Base-by-base conservation (phyloP, 371 early-diverging fungal species). In the Thermomucor indicae-seudaticae region DNA sequence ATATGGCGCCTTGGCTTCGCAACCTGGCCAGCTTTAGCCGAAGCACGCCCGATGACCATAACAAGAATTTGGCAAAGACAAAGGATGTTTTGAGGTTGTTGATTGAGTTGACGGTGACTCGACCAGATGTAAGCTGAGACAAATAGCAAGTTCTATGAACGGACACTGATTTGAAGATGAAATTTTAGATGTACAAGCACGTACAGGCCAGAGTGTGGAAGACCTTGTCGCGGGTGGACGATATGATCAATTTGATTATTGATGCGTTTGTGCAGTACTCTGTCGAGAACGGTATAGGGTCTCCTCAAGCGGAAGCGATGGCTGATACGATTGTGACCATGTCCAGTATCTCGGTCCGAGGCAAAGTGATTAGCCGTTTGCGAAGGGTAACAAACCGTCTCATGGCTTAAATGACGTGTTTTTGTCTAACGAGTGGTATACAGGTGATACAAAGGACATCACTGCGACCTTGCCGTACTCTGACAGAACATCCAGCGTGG, bases 1-100 rank as follows among this genome's bases (percentile, higher is more conserved):
- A 93, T 64, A 83, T 95, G 74, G 81, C 85, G 11, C 96, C 95
- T 0, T 96, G 95, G 96, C 61, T 94, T 37, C 59, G 75, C 4
- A 93, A 93, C 49, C 56, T 96, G 43, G 84, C 79, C 6, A 63
- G 76, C 40, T 85, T 82, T 55, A 67, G 73, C 43, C 71, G 80
- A 17, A 66, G 62, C 49, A 65, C 61, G 10, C 62, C 69, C 0
- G 70, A 67, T 12, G 83, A 83, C 11, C 67, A 72, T 43, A 70
- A 57, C 32, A 67, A 71, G 49, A 70, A 69, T 44, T 53, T 80
- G 19, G 57, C 78, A 23, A 90, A 89, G 57, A 76, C 87, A 24
- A 79, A 79, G 27, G 88, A 91, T 45, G 70, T 95, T 23, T 55
- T 95, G 34, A 80, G 78, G 51, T 62, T 79, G 27, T 71, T 96